These are phyloP conservation scores for Aureobasidium melanogenum DNA, from an alignment of 2,329 filamentous ascomycete species.

Conservation along the genomic window DNA sequence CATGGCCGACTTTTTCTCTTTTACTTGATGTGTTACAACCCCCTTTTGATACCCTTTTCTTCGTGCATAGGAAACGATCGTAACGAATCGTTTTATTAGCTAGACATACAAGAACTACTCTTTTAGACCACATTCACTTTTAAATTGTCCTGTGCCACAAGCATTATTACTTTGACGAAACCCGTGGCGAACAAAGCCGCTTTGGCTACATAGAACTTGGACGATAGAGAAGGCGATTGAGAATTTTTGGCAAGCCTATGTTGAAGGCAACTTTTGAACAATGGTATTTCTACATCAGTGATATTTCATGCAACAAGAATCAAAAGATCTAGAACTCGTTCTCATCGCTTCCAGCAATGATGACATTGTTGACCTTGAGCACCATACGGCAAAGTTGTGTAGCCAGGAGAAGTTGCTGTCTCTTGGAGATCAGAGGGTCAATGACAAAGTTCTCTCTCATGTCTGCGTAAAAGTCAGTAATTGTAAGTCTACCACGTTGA, in stretches of 20 bases:
- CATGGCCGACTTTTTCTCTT: neutral
- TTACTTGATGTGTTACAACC: neutral
- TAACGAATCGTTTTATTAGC: neutral
- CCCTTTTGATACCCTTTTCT: neutral
- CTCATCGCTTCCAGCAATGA: constrained; percentile 78
- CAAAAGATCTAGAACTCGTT: constrained; percentile 60
- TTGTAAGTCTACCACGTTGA: no score
- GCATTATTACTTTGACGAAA: no score
- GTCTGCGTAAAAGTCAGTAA: constrained; percentile 39
- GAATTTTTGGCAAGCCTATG: neutral
- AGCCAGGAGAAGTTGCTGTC: constrained; percentile 88
- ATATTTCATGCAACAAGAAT: neutral
- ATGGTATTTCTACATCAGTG: neutral
- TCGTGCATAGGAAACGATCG: neutral
- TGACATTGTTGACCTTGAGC: constrained; percentile 92
- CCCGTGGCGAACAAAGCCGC: no score
- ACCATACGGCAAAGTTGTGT: constrained; percentile 98
- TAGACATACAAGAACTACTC: neutral
- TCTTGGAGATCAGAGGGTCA: constrained; percentile 95
- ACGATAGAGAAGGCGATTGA: neutral
- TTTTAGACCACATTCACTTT: neutral
- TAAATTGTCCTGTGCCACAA: neutral
- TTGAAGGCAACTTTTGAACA: constrained; percentile 2
- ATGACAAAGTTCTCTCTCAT: constrained; percentile 99
- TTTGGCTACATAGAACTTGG: no score